phyloP scores from a whole-genome alignment of 75 land plant species.

The Pinus taeda region DNA sequence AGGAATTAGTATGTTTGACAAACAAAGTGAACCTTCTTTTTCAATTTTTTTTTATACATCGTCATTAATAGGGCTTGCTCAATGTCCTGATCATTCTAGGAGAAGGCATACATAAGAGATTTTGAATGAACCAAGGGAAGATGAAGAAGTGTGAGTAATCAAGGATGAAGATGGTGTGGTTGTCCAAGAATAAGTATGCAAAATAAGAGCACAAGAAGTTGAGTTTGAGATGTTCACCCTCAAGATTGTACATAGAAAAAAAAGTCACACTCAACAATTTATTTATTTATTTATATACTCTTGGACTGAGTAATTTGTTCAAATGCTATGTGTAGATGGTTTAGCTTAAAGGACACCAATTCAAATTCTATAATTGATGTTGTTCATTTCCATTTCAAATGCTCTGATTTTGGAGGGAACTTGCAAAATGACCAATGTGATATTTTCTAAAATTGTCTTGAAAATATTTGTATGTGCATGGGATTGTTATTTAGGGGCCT shows the following conservation, averaged over 20 bases:
- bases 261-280: conserved; percentile 48
- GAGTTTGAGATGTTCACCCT: conserved; percentile 92
- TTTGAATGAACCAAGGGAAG: background rate
- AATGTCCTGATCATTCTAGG: background rate
- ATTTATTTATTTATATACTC: background rate
- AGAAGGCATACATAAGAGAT: background rate
- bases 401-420: background rate
- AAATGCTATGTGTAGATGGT: background rate
- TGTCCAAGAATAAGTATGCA: background rate
- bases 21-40: too few species aligned
- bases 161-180: background rate
- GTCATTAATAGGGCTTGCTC: too few species aligned
- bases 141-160: background rate
- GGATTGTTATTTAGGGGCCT: background rate
- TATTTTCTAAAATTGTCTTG: background rate
- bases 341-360: background rate
- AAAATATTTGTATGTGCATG: background rate
- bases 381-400: background rate
- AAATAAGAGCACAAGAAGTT: background rate
- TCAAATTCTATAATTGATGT: background rate
- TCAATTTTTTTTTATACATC: too few species aligned
- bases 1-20: too few species aligned
- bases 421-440: background rate
- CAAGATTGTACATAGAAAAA: conserved; percentile 87
- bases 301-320: background rate